Evolutionary conservation across 371 early-diverging fungal species (phyloP), one percentile per base, ranked within the genome.

Genomic region (Mortierella sp.): DNA sequence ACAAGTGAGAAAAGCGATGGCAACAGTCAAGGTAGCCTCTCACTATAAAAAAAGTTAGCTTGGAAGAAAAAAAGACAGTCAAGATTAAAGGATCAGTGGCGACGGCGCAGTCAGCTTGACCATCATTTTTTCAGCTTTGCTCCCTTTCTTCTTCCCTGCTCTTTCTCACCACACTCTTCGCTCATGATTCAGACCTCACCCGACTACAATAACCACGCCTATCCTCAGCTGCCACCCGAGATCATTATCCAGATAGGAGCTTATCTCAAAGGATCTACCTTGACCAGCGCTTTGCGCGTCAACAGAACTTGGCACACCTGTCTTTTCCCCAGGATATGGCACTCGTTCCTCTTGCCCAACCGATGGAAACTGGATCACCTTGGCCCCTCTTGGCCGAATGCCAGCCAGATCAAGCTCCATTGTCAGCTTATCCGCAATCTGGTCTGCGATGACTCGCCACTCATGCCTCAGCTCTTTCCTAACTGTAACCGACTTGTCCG

Each of bases 391-490:
- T 51, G 7, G 19, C 62, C 57, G 15, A 56, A 61, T 15, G 7
- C 30, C n/a, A 57, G 55, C 15, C 26, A 30, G 15, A 19, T 71
- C 45, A 55, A 37, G 5, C 46, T 43, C 29, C n/a, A 56, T 45
- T 56, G 62, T 14, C 62, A 56, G 23, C 43, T n/a, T 16, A 71
- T 71, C 45, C 65, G 72, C 1, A 16, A 29, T 21, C 56, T 71
- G 21, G 1, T 19, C 29, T 64, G 60, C 14, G 50, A 53, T 5
- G 72, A 65, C 66, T 46, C 30, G 45, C 48, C 50, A 9, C 44
- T 71, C 57, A 4, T 65, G n/a, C 6, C 52, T 2, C 18, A 19
- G 4, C 62, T 71, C 12, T 45, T 61, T 19, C 62, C 72, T 4
- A 29, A 25, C 19, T 65, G 66, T 62, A 48, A 9, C 53, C 53